These are phyloP conservation scores for Obelidium mucronatum DNA, from an alignment of 192 early-diverging fungal species.

Conservation along the genomic window DNA sequence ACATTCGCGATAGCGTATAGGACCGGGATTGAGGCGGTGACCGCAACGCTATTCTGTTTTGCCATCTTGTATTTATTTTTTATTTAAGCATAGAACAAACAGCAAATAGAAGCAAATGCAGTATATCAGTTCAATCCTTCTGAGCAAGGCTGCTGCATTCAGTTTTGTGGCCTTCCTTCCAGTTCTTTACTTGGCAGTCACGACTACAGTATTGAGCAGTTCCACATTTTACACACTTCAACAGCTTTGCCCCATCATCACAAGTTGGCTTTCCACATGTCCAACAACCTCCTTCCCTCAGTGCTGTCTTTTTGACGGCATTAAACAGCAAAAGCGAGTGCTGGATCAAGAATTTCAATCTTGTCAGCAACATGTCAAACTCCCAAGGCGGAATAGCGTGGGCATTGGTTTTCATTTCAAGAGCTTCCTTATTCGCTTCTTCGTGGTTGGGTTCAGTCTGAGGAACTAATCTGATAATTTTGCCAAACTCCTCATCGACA, in stretches of 20 bases:
- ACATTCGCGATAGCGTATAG: too few relatives aligned
- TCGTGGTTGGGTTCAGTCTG: background rate
- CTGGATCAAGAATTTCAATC: slow-evolving; percentile 7
- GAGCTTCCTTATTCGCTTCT: background rate
- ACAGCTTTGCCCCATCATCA: slow-evolving; percentile 3
- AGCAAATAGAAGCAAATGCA: too few relatives aligned
- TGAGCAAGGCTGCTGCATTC: too few relatives aligned
- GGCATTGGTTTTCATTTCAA: background rate
- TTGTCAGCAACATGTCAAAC: background rate
- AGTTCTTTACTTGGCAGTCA: background rate
- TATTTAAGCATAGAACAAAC: too few relatives aligned
- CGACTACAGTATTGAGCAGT: slow-evolving; percentile 2
- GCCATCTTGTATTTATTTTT: too few relatives aligned
- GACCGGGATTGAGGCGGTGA: too few relatives aligned
- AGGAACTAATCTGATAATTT: background rate
- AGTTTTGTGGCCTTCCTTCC: background rate
- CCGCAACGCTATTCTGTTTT: too few relatives aligned
- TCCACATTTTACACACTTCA: background rate
- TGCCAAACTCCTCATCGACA: background rate
- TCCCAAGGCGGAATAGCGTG: background rate
- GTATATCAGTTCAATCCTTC: too few relatives aligned
- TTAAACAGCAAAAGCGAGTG: background rate
- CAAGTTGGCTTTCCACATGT: background rate
- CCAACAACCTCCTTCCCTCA: background rate
- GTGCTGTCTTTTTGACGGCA: background rate